phyloP scores from a whole-genome alignment of 2,329 filamentous ascomycete genomes.

The Cadophora luteo-olivacea region DNA sequence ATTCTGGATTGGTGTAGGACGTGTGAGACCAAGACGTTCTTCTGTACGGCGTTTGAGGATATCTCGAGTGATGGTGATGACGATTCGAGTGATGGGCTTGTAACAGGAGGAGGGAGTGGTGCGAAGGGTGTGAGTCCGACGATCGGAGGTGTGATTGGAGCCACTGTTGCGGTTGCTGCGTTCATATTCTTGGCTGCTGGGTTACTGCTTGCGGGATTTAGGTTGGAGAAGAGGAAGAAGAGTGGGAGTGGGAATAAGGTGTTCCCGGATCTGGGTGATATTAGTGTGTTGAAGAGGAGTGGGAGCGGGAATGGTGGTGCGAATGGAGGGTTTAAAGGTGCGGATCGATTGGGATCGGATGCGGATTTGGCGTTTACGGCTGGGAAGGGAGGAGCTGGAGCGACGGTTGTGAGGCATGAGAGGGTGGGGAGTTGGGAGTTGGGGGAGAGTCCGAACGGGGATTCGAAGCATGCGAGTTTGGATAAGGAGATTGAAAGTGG shows the following conservation, averaged over 20 bases:
- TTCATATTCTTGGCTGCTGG: conserved; percentile 26
- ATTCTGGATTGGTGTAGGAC: conserved; percentile 40
- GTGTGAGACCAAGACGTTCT: conserved; percentile 37
- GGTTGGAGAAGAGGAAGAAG: conserved; percentile 27
- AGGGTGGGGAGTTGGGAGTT: conserved; percentile 46
- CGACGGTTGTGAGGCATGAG: conserved; percentile 39
- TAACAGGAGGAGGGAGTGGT: background rate
- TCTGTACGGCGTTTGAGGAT: conserved; percentile 36
- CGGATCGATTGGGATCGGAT: conserved; percentile 42
- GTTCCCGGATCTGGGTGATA: conserved; percentile 9
- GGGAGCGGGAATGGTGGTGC: conserved; percentile 21
- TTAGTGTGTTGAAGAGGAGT: conserved; percentile 27
- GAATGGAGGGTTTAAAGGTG: conserved; percentile 43
- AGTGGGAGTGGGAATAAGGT: background rate
- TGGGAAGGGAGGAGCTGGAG: conserved; percentile 35
- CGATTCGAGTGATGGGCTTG: background rate
- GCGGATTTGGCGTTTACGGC: conserved; percentile 41
- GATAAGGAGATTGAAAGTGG: conserved; percentile 35
- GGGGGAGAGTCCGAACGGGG: conserved; percentile 30
- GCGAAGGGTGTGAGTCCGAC: conserved; percentile 25
- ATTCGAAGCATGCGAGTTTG: conserved; percentile 25
- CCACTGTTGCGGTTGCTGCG: conserved; percentile 35
- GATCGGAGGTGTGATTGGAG: conserved; percentile 43
- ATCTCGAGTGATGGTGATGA: background rate
- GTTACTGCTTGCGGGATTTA: conserved; percentile 38